phyloP scores from a whole-genome alignment of 1,139 yeast species.

The Protomyces inouyei region DNA sequence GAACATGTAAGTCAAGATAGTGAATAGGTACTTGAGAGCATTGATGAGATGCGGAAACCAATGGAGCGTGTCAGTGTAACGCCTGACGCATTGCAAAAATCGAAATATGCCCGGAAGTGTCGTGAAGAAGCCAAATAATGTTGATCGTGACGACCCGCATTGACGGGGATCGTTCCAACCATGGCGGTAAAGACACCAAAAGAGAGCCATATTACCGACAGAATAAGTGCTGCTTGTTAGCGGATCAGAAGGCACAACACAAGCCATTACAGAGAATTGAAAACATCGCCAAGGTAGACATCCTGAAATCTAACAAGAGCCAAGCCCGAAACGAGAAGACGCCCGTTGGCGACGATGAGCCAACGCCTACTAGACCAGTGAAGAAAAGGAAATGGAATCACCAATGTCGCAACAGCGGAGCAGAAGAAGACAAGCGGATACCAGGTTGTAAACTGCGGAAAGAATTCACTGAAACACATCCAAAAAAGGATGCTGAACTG shows the following conservation, averaged over 20 bases:
- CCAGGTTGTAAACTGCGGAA: constrained; percentile 62
- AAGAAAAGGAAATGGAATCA: constrained; percentile 56
- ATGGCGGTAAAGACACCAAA: constrained; percentile 72
- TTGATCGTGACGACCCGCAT: constrained; percentile 77
- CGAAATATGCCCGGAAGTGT: constrained; percentile 89
- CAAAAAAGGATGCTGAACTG: constrained; percentile 56
- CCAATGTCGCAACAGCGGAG: constrained; percentile 47
- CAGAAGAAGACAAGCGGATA: constrained; percentile 81
- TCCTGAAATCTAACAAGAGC: constrained; percentile 95
- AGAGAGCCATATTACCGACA: constrained; percentile 76
- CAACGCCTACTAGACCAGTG: constrained; percentile 62
- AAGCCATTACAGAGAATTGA: constrained; percentile 56
- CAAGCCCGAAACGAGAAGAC: constrained; percentile 73
- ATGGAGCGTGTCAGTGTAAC: constrained; percentile 88
- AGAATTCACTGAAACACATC: constrained; percentile 68
- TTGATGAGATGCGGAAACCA: constrained; percentile 98
- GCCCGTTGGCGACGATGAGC: constrained; percentile 66
- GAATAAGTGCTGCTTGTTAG: constrained; percentile 55
- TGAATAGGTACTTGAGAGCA: constrained; percentile 65
- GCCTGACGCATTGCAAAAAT: constrained; percentile 79
- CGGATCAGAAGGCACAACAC: neutral
- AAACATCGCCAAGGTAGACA: constrained; percentile 84
- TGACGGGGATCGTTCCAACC: constrained; percentile 52
- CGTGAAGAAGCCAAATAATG: constrained; percentile 72
- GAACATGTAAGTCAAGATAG: constrained; percentile 65